These are phyloP conservation scores for Allantophomopsis lycopodina DNA, from an alignment of 2,329 filamentous ascomycete species.

Conservation along the genomic window DNA sequence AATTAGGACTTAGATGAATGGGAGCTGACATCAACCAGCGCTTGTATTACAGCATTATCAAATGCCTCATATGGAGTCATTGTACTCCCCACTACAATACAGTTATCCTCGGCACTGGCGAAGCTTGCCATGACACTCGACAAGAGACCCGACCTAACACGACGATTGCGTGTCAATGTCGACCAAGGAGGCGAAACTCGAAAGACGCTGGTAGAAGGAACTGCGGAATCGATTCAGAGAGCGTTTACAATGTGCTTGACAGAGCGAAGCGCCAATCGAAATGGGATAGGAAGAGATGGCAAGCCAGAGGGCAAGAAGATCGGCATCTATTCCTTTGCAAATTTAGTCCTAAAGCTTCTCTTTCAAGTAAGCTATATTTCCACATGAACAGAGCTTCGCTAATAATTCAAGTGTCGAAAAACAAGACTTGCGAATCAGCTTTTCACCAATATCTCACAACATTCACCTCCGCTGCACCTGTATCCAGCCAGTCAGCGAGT, in stretches of 20 bases:
- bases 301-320: conserved; percentile 72
- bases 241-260: conserved; percentile 85
- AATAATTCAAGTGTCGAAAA: conserved; percentile 50
- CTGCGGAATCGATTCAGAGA: conserved; percentile 78
- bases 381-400: background rate
- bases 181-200: conserved; percentile 54
- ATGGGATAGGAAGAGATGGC: conserved; percentile 34
- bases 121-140: conserved; percentile 76
- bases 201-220: conserved; percentile 71
- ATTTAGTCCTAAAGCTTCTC: conserved; percentile 76
- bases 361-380: conserved; percentile 49
- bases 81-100: conserved; percentile 72
- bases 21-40: conserved; percentile 30
- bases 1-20: conserved; percentile 1
- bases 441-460: conserved; percentile 75
- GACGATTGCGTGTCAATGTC: conserved; percentile 40
- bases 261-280: conserved; percentile 55
- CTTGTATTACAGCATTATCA: conserved; percentile 69
- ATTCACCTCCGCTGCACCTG: conserved; percentile 65
- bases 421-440: conserved; percentile 76
- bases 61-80: conserved; percentile 69
- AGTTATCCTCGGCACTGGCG: conserved; percentile 66
- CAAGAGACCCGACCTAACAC: conserved; percentile 63
- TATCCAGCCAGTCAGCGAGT: conserved; percentile 82
- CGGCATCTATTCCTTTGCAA: conserved; percentile 85